Percentiles rank a stretch among this genome's conserved stretches.
Evolutionary conservation across 768 basidiomycete genomes (phyloP).

Genomic region (Tricholoma flavovirens): DNA sequence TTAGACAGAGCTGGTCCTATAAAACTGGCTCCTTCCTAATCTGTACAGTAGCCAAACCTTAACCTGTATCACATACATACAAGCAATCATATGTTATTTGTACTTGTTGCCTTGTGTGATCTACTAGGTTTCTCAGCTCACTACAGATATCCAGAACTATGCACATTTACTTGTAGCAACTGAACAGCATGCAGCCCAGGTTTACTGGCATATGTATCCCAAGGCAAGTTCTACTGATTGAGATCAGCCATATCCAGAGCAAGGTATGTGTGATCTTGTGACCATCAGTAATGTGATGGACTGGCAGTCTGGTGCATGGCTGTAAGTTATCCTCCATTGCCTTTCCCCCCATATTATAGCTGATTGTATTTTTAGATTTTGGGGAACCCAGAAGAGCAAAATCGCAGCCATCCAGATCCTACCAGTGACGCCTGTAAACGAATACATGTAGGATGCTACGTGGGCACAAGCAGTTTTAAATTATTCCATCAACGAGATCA

Average conservation of each 20-base stretch:
- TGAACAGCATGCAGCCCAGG: conserved; percentile 28
- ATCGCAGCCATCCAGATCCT: conserved; percentile 33
- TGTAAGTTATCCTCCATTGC: conserved; percentile 16
- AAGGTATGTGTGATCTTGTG: conserved; percentile 21
- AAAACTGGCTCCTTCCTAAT: no score
- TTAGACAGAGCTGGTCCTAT: no score
- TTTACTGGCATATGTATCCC: conserved; percentile 33
- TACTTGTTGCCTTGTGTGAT: no score
- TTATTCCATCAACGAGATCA: conserved; percentile 23
- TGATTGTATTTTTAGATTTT: conserved; percentile 18
- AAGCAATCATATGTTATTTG: no score
- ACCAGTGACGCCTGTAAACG: conserved; percentile 30
- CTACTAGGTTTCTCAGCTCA: no score
- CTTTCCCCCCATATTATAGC: neutral
- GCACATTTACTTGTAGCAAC: conserved; percentile 28
- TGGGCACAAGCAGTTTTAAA: conserved; percentile 24
- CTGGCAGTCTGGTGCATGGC: conserved; percentile 31
- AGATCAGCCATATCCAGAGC: conserved; percentile 31
- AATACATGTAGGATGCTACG: conserved; percentile 26
- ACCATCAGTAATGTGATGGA: conserved; percentile 33
- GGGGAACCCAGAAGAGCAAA: conserved; percentile 27
- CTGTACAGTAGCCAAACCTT: no score
- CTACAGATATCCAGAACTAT: conserved; percentile 27
- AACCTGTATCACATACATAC: no score
- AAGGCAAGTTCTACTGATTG: conserved; percentile 22